Evolutionary conservation across 306 rosid genomes (phyloP), one percentile per base, ranked within the genome.

Genomic region (Malus domestica): DNA sequence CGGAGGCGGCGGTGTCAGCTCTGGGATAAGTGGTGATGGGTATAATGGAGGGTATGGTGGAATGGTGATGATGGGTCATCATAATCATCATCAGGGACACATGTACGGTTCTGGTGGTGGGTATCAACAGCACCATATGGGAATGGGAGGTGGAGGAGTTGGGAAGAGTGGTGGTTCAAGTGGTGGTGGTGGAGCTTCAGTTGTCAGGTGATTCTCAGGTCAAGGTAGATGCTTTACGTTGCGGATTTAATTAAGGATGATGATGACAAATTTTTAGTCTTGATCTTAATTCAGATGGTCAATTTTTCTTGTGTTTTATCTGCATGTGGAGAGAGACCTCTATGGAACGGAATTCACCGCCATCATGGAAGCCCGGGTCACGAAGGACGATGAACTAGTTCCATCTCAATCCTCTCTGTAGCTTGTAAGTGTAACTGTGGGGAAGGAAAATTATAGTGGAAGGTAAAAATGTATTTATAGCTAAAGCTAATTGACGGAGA

Each of bases 31-130:
- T 7, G 72, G 75, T 10, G 77, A 73, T 25, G 78, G 80, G 51
- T 88, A 51, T 76, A 86, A 84, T 13, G 92, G 87, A 18, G 84
- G 67, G 3, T 89, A 86, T 55, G 93, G 89, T 51, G 93, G 89
- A 84, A 76, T 84, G 83, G 76, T 68, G 80, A 80, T 83, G 79
- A 62, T 85, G 79, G 90, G 86, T 5, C 86, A 86, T 60, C 85
- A 63, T 16, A 5, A 86, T 81, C 87, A 66, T 35, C 15, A 87
- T 83, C 86, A 85, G 70, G 90, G 89, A 51, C 88, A 78, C 16
- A 77, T 81, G 75, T 87, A 83, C 80, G 85, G 84, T 54, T 66
- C 87, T 4, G 85, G 86, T 2, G 85, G 85, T 20, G 90, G 90
- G 61, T 88, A 67, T 74, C 88, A 85, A 5, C 70, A 73, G 29